Evolutionary conservation across 176 grass and related monocot genomes (phyloP), one percentile per base, ranked within the genome.

Genomic region (Oryza nivara): DNA sequence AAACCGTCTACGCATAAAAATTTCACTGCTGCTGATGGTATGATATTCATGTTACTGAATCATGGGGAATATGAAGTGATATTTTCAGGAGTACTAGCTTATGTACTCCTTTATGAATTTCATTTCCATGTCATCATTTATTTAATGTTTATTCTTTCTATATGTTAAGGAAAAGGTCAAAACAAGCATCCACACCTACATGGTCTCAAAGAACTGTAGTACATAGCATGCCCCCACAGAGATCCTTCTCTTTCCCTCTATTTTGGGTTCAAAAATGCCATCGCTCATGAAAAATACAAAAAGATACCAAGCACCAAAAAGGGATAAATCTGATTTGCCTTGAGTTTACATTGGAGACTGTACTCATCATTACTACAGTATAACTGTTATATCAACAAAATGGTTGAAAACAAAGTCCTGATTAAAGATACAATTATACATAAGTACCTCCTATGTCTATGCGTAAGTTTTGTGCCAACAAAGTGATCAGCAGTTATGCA

Each of bases 221-320:
- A 36, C 38, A 40, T 72, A 20, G 10, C 40, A 72, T 45, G 38
- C 69, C 5, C 36, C 38, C 40, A 15, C 5, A 72, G 2, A 25
- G 43, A 11, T 13, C n/a, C 40, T 44, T 61, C 17, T 61, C 56
- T 54, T 54, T 19, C 16, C 7, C 56, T 61, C 20, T 61, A 3
- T 22, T 11, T 25, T 74, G 35, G 66, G 25, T 49, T 47, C 4
- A 35, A 25, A 70, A 9, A 78, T 77, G 15, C 14, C 2, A 52
- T 5, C 13, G 3, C 4, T 52, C 8, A 63, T 70, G 74, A 23
- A 16, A 26, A 74, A 20, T 49, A 46, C 60, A 67, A 28, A 32
- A 38, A 41, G 61, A 79, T 46, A 66, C 38, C 4, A 25, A 79
- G 67, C 65, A 77, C 40, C 9, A 77, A 69, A 76, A 84, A 9